Base-by-base conservation (phyloP, 225 moss, liverwort and hornwort species). In the Lunularia cruciata region DNA sequence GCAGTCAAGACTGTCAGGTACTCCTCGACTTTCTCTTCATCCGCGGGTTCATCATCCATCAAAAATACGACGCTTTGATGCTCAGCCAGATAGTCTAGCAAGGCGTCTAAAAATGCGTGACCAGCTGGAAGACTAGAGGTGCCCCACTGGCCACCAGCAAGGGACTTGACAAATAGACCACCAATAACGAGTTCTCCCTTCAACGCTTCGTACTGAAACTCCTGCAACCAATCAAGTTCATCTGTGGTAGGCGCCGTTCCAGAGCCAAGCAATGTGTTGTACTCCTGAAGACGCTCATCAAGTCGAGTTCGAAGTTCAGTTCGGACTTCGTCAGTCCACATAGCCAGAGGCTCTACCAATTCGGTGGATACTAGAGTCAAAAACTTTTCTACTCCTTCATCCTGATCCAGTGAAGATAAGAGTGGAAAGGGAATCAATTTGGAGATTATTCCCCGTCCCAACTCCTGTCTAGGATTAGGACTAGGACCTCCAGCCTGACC, bases 301-400 rank as follows among this genome's bases (percentile, higher is more conserved):
- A 98, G 82, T 63, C 92, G 81, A 49, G 82, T 76, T 70, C 86
- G 80, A 65, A 98, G 87, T 74, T 98, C 96, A 37, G 74, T 75
- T 69, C 93, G 83, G 7, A 98, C 93, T 60, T 85, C 80, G 32
- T 85, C 75, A 10, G 87, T 98, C 96, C 96, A 98, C 60, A 90
- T 75, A 56, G 93, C 90, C 81, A 93, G 73, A 23, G 96, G 92
- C 83, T 93, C 90, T 57, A 89, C 80, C 14, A 93, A 74, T 75
- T 98, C 87, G 47, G 90, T 85, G 39, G 89, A 86, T 83, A 90
- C 89, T 77, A 93, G 74, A 47, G 83, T 87, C 73, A 98, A 83
- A 77, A 98, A 98, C 79, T 89, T 91, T 47, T 93, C 92, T 32
- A 92, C 89, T 59, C 90, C 96, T 60, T 98, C 96, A 3, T 87